These are phyloP conservation scores for Vaccinium darrowii DNA, from an alignment of 148 eudicot genomes.

Conservation along the genomic window DNA sequence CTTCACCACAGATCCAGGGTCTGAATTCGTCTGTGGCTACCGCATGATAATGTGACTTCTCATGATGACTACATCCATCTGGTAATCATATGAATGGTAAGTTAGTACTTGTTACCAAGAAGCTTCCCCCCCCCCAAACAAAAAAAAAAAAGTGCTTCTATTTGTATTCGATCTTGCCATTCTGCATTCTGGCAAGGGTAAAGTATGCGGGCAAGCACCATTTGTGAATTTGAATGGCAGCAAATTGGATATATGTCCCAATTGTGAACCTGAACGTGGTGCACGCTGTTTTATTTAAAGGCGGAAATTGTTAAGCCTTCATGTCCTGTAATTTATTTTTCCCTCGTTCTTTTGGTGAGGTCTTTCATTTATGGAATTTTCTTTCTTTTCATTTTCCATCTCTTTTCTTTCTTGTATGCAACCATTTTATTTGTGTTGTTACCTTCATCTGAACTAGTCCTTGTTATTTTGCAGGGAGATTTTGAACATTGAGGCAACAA, in stretches of 20 bases:
- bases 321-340: not conserved
- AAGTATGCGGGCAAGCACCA: not conserved
- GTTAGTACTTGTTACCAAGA: not conserved
- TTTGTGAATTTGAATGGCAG: not conserved
- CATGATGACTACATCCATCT: conserved; percentile 1
- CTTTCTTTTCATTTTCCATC: not conserved
- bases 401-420: not conserved
- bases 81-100: not conserved
- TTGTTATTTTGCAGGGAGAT: not conserved
- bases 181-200: not conserved
- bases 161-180: not conserved
- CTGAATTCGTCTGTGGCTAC: conserved; percentile 46
- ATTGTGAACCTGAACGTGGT: not conserved
- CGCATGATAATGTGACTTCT: conserved; percentile 23
- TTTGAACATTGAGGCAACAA: not conserved
- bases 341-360: not conserved
- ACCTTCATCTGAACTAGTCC: not conserved
- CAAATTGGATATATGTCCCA: not conserved
- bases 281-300: not conserved
- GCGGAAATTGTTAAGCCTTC: not conserved
- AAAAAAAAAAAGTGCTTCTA: not conserved
- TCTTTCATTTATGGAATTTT: not conserved
- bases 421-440: not conserved
- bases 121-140: too few species aligned
- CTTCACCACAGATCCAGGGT: conserved; percentile 59